Base-by-base conservation (phyloP, 768 basidiomycete species). In the Auricularia auricula-judae region DNA sequence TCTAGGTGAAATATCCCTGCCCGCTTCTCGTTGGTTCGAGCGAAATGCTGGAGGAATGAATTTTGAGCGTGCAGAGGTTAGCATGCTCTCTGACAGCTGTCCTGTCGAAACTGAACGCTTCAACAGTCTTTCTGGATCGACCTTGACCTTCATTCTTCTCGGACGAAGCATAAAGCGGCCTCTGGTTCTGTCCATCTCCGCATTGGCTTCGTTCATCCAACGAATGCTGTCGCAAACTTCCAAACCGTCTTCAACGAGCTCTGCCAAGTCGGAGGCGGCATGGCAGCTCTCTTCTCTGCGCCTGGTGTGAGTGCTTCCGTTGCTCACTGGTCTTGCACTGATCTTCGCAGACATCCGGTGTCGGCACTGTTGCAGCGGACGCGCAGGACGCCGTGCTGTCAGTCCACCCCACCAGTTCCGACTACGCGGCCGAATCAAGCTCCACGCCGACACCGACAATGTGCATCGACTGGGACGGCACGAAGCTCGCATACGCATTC, bases 401-500 rank as follows among this genome's bases (percentile, higher is more conserved):
- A 59, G 29, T 14, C 29, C 10, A 8, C 23, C 29, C 56, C 23
- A 8, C 29, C 10, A 29, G 5, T 12, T 10, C 7, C 2, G 53
- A 54, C 29, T 18, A 7, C 29, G 10, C 29, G 18, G 11, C n/a
- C 53, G 53, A n/a, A 18, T 54, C 53, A 18, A 8, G 33, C 29
- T 29, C 29, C 5, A 18, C 2, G 56, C 14, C 14, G 56, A 4
- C 34, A n/a, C 61, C 61, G 21, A 12, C 35, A 4, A 62, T 65
- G 21, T 18, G 61, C 11, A 62, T 65, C 36, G 43, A 62, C 43
- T 65, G 59, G 59, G 39, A 47, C 18, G 64, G 61, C 47, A 65
- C 64, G 43, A 18, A 5, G 36, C 21, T 65, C 42, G 61, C 64
- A 2, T 65, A 65, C 47, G 29, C 29, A 12, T 65, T 65, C 64